A percentile compares a stretch with the other conserved stretches of the same genome.
Conservation (phyloP, 306 rosid species). For the Vigna unguiculata region DNA sequence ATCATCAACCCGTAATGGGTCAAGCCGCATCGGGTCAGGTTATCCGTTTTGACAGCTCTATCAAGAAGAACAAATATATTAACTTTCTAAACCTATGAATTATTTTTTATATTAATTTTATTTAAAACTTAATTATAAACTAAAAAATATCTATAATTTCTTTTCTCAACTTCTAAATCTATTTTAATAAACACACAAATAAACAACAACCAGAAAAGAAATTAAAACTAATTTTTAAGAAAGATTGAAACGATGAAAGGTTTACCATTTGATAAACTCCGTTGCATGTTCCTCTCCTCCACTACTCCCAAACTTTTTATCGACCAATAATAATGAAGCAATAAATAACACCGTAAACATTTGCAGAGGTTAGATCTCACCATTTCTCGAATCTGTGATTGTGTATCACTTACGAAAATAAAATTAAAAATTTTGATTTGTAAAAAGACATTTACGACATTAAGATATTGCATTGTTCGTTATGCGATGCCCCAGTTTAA, state of each 20-base stretch:
- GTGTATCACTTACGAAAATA: background rate
- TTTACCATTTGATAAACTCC: background rate
- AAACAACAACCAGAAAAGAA: no score
- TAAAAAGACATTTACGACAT: background rate
- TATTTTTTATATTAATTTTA: no score
- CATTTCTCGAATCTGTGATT: background rate
- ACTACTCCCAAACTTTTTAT: background rate
- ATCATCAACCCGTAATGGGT: no score
- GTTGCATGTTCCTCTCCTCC: background rate
- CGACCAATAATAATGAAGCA: background rate
- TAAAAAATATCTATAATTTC: no score
- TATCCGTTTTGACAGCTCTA: no score
- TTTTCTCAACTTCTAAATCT: no score
- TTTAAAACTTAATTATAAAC: no score
- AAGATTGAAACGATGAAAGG: background rate
- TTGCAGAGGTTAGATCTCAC: background rate
- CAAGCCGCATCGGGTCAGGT: no score
- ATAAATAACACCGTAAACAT: background rate
- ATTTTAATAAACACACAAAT: no score
- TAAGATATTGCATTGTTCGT: background rate
- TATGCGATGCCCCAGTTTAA: slow-evolving; percentile 1
- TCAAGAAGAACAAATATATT: no score
- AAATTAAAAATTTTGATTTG: background rate
- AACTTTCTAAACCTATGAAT: no score
- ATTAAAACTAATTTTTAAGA: background rate